Base-by-base conservation (phyloP, 2,329 filamentous ascomycete species). In the Cytospora chrysosperma region DNA sequence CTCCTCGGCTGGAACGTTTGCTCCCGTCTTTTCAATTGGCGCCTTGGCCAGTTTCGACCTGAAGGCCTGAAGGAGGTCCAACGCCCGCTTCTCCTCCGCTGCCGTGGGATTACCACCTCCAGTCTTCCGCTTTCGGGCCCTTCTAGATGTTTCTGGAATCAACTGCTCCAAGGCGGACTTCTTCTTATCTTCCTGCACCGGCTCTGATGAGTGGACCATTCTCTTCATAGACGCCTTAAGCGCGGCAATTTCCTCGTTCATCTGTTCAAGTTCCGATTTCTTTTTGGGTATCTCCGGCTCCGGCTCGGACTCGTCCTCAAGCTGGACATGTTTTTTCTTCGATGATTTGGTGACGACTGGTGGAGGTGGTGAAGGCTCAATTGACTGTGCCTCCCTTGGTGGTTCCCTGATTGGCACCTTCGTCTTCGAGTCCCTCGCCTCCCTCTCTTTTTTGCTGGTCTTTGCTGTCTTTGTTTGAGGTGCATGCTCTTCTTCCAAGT, bases 181-280 rank as follows among this genome's bases (percentile, higher is more conserved):
- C 70, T 88, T 89, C 70, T 85, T 85, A 67, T 84, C 84, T 67
- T 87, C 82, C 64, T 81, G 78, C 30, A 81, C 79, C 1, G 81
- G 77, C 68, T 79, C 81, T 24, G 61, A 47, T 0, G 75, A 71
- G 59, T 82, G 76, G 28, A 84, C 77, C 26, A 82, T 89, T 37
- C 91, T 84, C 72, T 88, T 89, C 88, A 95, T 92, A 0, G 90
- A 93, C 10, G 89, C 89, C 74, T 93, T 94, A 4, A 95, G 78
- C 1, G 88, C 88, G 5, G 89, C 90, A 60, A 94, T 92, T 70
- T 95, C 89, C 43, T 91, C 90, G 68, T 93, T 93, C 3, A 90
- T 91, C 68, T 81, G 81, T 67, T 92, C 88, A 12, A 93, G 76
- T 0, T 82, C 81, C 1, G 81, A 81, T 70, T 83, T 84, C 57